phyloP scores from a whole-genome alignment of 352 stramenopile genomes.

The Globisporangium rhizosaccharum region DNA sequence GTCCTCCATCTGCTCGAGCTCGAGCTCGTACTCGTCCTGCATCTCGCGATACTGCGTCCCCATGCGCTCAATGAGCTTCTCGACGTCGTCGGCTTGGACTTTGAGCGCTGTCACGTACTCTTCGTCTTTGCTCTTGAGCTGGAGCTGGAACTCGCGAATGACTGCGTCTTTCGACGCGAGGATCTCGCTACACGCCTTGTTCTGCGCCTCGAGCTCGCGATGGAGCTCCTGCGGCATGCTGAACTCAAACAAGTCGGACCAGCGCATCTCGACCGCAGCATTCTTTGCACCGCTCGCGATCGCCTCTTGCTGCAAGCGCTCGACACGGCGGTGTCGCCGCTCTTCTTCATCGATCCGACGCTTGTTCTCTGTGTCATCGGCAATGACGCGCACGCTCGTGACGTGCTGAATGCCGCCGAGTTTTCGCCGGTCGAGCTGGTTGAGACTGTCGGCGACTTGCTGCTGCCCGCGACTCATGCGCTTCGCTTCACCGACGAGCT shows the following conservation, averaged over 20 bases:
- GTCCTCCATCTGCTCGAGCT: slow-evolving; percentile 92
- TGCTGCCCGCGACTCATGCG: slow-evolving; percentile 67
- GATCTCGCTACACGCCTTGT: slow-evolving; percentile 84
- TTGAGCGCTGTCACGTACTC: slow-evolving; percentile 93
- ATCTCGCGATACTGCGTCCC: slow-evolving; percentile 90
- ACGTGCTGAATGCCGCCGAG: slow-evolving; percentile 84
- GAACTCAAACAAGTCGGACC: slow-evolving; percentile 88
- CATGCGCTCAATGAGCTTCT: slow-evolving; percentile 88
- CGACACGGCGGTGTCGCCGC: slow-evolving; percentile 75
- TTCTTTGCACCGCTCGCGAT: slow-evolving; percentile 88
- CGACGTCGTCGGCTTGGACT: slow-evolving; percentile 86
- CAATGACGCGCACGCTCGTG: slow-evolving; percentile 87
- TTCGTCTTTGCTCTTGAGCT: slow-evolving; percentile 93
- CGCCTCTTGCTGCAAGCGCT: slow-evolving; percentile 89
- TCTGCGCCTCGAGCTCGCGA: slow-evolving; percentile 86
- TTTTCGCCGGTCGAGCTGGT: slow-evolving; percentile 72
- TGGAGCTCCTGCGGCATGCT: slow-evolving; percentile 93
- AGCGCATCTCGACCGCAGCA: slow-evolving; percentile 91
- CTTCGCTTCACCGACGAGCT: slow-evolving; percentile 54
- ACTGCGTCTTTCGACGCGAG: slow-evolving; percentile 87
- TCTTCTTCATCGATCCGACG: slow-evolving; percentile 90
- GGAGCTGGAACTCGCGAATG: slow-evolving; percentile 86
- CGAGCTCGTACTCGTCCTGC: slow-evolving; percentile 91
- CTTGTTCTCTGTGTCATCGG: slow-evolving; percentile 86
- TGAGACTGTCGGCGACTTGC: slow-evolving; percentile 72